phyloP scores from a whole-genome alignment of 306 rosid genomes.

The Rosa lucieae region DNA sequence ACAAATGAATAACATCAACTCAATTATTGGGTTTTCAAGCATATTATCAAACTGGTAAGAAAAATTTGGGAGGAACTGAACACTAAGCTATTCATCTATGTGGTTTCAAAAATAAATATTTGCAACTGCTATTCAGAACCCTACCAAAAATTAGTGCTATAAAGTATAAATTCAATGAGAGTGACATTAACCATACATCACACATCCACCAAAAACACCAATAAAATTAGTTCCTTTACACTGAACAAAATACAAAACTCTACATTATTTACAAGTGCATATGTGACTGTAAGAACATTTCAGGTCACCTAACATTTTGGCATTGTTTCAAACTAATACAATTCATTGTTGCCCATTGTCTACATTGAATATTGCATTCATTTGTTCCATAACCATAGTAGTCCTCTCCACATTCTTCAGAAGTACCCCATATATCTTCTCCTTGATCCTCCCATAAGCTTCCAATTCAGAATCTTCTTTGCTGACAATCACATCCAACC shows the following conservation, averaged over 20 bases:
- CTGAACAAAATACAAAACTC: background rate
- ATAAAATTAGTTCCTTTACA: background rate
- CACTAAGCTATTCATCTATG: no score
- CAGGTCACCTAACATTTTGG: background rate
- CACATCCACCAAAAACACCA: background rate
- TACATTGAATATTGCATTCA: slow-evolving; percentile 18
- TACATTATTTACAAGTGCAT: background rate
- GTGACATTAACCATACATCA: background rate
- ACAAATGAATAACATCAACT: no score
- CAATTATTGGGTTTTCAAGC: no score
- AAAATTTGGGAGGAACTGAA: no score
- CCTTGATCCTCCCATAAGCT: slow-evolving; percentile 35
- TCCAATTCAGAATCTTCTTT: slow-evolving; percentile 25
- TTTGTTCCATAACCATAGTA: slow-evolving; percentile 26
- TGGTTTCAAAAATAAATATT: no score
- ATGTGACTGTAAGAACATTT: background rate
- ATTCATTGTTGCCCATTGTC: background rate
- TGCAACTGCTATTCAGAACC: no score
- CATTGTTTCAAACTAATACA: background rate
- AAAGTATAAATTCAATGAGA: background rate
- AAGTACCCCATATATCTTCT: slow-evolving; percentile 37
- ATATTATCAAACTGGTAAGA: no score
- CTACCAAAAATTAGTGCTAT: background rate
- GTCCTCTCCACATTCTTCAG: slow-evolving; percentile 45
- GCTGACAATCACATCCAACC: slow-evolving; percentile 30